Evolutionary conservation across 169 alveolate species (phyloP).

Genomic region (Eimeria falciformis): DNA sequence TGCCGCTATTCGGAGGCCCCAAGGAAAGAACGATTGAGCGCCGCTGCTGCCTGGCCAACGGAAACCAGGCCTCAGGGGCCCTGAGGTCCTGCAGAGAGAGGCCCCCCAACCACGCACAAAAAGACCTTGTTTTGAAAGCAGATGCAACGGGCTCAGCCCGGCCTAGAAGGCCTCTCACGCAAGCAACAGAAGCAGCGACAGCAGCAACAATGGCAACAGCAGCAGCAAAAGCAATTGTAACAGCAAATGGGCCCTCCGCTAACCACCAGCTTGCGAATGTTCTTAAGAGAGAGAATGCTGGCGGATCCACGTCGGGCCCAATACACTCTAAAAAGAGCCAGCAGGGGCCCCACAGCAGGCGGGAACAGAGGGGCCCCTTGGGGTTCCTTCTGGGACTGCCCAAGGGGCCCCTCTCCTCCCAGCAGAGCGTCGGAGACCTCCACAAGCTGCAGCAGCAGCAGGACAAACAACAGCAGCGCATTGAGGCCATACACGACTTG

Average conservation of each 20-base stretch:
- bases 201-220: not conserved
- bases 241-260: not conserved
- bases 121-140: not conserved
- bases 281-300: conserved; percentile 8
- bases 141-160: not conserved
- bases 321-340: conserved; percentile 39
- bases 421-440: conserved; percentile 32
- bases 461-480: not conserved
- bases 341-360: conserved; percentile 61
- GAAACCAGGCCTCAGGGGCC: conserved; percentile 49
- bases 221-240: not conserved
- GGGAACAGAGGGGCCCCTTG: not conserved
- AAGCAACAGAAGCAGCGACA: not conserved
- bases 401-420: conserved; percentile 13
- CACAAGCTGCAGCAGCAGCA: conserved; percentile 54
- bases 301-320: conserved; percentile 7
- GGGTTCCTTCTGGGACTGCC: not conserved
- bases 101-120: not conserved
- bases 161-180: not conserved
- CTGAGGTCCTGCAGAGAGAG: conserved; percentile 47
- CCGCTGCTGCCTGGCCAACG: conserved; percentile 72
- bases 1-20: conserved; percentile 97
- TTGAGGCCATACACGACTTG: not conserved
- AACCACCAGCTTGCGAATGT: conserved; percentile 47
- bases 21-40: conserved; percentile 88